A percentile compares a stretch with the other conserved stretches of the same genome.
phyloP scores from a whole-genome alignment of 2,329 filamentous ascomycete genomes.

The Penicillium sp. region DNA sequence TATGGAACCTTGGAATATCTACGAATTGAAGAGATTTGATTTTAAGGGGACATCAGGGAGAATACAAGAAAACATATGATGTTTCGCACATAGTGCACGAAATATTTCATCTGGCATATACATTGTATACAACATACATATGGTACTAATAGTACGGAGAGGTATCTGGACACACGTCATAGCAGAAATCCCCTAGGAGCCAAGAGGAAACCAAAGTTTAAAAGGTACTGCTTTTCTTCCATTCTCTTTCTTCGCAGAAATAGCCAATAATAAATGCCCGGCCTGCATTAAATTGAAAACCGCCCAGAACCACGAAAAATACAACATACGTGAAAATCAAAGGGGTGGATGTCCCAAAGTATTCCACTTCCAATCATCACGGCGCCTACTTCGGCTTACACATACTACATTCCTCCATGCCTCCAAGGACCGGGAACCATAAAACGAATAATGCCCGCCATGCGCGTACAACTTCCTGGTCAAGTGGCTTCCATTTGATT shows the following conservation, averaged over 20 bases:
- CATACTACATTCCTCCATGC: conserved; percentile 28
- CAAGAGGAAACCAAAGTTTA: background rate
- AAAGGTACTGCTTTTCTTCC: background rate
- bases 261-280: conserved; percentile 7
- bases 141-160: background rate
- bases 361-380: background rate
- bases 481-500: conserved; percentile 33
- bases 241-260: background rate
- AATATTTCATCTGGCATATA: no score
- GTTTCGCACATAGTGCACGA: no score
- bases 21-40: background rate
- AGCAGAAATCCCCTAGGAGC: conserved; percentile 2
- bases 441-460: conserved; percentile 38
- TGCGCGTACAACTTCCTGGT: conserved; percentile 38
- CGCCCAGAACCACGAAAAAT: conserved; percentile 7
- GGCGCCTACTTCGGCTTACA: conserved; percentile 15
- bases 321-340: conserved; percentile 17
- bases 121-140: no score
- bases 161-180: background rate
- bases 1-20: background rate
- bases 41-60: no score
- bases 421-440: conserved; percentile 21
- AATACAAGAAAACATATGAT: no score
- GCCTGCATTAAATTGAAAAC: background rate
- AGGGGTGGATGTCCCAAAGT: background rate